Conservation (phyloP, 495 filamentous ascomycete species). For the Neurospora sublineolata region DNA sequence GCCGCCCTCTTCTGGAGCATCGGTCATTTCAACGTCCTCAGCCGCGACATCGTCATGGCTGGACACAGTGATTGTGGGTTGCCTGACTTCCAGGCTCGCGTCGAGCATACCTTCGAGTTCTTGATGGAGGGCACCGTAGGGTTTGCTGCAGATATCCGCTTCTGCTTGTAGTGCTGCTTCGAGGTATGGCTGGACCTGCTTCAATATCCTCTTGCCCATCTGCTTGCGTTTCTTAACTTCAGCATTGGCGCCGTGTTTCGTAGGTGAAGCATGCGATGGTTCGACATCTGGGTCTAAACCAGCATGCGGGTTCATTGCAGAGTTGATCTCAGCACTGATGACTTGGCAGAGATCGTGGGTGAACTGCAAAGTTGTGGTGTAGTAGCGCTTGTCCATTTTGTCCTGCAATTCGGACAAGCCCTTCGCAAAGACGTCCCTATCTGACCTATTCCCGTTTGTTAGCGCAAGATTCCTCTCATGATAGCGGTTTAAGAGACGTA, state of each 20-base stretch:
- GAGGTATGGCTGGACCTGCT: constrained; percentile 61
- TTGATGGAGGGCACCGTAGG: constrained; percentile 56
- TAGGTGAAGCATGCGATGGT: constrained; percentile 13
- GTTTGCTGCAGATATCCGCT: constrained; percentile 58
- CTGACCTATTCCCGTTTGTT: constrained; percentile 43
- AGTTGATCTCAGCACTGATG: constrained; percentile 56
- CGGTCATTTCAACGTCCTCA: constrained; percentile 36
- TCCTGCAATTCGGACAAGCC: constrained; percentile 52
- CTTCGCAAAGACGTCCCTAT: constrained; percentile 60
- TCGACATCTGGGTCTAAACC: constrained; percentile 6
- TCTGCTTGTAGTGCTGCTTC: constrained; percentile 71
- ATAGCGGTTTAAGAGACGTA: constrained; percentile 34
- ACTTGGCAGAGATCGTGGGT: constrained; percentile 58
- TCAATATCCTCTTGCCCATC: constrained; percentile 74
- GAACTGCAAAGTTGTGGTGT: constrained; percentile 65
- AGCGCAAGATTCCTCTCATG: constrained; percentile 6
- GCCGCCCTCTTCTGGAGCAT: constrained; percentile 26
- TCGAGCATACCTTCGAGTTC: constrained; percentile 67
- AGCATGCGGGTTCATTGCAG: constrained; percentile 17
- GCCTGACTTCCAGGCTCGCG: constrained; percentile 34
- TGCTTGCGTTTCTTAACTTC: constrained; percentile 40
- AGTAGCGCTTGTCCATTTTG: constrained; percentile 57
- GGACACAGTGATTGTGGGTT: constrained; percentile 17
- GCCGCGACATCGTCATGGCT: constrained; percentile 15
- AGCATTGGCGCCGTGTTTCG: constrained; percentile 23